Base-by-base conservation (phyloP, 164 flowering plant genomes). In the Liquidambar formosana region DNA sequence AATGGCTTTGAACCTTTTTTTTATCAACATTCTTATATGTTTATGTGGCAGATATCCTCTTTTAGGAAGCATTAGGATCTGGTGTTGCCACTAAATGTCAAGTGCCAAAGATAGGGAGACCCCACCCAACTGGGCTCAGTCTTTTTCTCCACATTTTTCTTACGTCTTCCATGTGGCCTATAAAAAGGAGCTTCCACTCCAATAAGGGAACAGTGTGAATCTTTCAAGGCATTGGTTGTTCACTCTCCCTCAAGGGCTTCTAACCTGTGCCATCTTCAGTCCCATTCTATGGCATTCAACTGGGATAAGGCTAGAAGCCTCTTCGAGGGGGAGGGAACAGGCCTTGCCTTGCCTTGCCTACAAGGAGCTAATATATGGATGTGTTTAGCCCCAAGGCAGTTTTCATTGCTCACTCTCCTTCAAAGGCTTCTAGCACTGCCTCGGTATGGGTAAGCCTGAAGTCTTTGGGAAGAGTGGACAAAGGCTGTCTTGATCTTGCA, bases 201-300 rank as follows among this genome's bases (percentile, higher is more conserved):
- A 67, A 25, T 72, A 0, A 27, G 60, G 21, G 41, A 45, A 13
- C 0, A 67, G 26, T 6, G 5, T 43, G n/a, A 15, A 59, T 65
- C 57, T 51, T 61, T 63, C 76, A 79, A 63, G 69, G 72, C 68
- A 71, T 78, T 64, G 72, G 49, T 74, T 76, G 78, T 54, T 77
- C 70, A 71, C 72, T 82, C 81, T 79, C 85, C 85, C 81, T 82
- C 85, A 82, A 82, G 71, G 81, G 85, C 81, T 79, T 82, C 82
- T 72, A 38, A 43, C 18, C 18, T 33, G 0, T 1, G 33, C 65
- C 57, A 45, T 46, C 21, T 33, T 6, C 4, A 33, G 41, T 33
- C 41, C 41, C 41, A 33, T 33, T 33, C 41, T 6, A 33, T 33
- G n/a, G n/a, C n/a, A n/a, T n/a, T n/a, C 6, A 33, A 0, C 46